A percentile compares a stretch with the other conserved stretches of the same genome.
Evolutionary conservation across 2,329 filamentous ascomycete genomes (phyloP).

Genomic region (Aspergillus spinulosporus): DNA sequence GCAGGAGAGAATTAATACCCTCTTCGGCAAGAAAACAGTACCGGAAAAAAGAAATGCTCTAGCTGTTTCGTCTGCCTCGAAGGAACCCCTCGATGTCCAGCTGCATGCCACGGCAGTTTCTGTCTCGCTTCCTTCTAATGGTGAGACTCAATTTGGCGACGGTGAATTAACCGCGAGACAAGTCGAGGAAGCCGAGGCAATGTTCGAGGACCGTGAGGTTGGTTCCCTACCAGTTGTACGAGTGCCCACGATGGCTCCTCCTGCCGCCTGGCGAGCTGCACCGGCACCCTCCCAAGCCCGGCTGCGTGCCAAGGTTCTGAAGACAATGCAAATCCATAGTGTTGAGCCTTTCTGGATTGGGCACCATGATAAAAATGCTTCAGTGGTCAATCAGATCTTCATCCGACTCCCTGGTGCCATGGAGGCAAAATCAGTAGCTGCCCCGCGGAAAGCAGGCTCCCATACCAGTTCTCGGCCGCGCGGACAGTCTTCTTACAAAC

Average conservation of each 20-base stretch:
- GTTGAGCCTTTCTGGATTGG: constrained; percentile 48
- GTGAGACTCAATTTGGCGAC: constrained; percentile 43
- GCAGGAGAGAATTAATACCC: constrained; percentile 81
- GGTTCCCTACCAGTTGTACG: constrained; percentile 71
- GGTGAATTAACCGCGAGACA: constrained; percentile 61
- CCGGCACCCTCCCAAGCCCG: constrained; percentile 36
- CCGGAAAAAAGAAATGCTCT: constrained; percentile 55
- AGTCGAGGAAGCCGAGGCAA: constrained; percentile 75
- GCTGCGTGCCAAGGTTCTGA: constrained; percentile 50
- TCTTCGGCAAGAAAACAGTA: constrained; percentile 65
- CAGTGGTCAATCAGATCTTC: constrained; percentile 38
- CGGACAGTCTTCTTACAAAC: constrained; percentile 29
- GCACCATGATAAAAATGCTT: constrained; percentile 40
- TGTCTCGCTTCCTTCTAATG: constrained; percentile 64
- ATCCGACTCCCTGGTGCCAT: constrained; percentile 52
- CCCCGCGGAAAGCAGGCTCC: constrained; percentile 36
- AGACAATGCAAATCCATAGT: constrained; percentile 55
- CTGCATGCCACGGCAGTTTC: constrained; percentile 58
- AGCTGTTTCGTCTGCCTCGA: constrained; percentile 67
- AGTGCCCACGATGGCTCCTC: constrained; percentile 64
- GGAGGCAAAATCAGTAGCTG: constrained; percentile 43
- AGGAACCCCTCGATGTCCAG: constrained; percentile 63
- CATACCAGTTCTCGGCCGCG: constrained; percentile 28
- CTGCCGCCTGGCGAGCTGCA: constrained; percentile 64
- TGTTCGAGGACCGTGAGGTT: constrained; percentile 79